Evolutionary conservation across 768 basidiomycete genomes (phyloP).

Genomic region (Lactifluus piperatus): DNA sequence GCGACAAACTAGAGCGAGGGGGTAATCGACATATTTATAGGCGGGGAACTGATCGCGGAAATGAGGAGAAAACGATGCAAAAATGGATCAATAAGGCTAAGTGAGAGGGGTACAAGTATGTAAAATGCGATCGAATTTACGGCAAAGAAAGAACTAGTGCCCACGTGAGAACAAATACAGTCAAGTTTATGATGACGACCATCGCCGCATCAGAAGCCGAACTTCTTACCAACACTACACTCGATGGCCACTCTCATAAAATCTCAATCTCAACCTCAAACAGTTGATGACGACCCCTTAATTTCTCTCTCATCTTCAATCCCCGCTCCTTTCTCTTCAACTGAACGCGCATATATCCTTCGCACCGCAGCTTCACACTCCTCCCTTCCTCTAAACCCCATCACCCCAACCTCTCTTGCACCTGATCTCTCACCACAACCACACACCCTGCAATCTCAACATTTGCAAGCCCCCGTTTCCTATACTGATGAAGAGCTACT

Average conservation of each 20-base stretch:
- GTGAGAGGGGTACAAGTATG: not conserved
- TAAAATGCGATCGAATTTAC: not conserved
- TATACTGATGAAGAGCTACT: not conserved
- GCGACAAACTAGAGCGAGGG: not conserved
- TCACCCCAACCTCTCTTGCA: not conserved
- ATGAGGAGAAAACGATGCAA: not conserved
- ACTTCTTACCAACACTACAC: not conserved
- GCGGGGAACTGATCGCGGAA: not conserved
- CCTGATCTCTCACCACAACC: not conserved
- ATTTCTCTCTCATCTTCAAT: slow-evolving; percentile 6
- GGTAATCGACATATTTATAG: not conserved
- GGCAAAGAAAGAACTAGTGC: not conserved
- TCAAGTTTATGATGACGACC: not conserved
- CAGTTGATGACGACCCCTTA: slow-evolving; percentile 7
- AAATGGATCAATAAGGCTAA: not conserved
- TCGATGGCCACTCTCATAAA: slow-evolving; percentile 19
- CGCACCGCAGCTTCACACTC: not conserved
- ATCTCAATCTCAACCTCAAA: not conserved
- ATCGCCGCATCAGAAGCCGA: too few species aligned
- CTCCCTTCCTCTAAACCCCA: not conserved
- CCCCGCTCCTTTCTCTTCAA: slow-evolving; percentile 16
- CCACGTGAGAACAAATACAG: too few species aligned
- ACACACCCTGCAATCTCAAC: not conserved
- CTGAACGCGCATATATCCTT: slow-evolving; percentile 10
- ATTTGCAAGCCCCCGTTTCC: not conserved